These are phyloP conservation scores for Cyphellophora attinorum DNA, from an alignment of 2,329 filamentous ascomycete genomes.

Conservation along the genomic window DNA sequence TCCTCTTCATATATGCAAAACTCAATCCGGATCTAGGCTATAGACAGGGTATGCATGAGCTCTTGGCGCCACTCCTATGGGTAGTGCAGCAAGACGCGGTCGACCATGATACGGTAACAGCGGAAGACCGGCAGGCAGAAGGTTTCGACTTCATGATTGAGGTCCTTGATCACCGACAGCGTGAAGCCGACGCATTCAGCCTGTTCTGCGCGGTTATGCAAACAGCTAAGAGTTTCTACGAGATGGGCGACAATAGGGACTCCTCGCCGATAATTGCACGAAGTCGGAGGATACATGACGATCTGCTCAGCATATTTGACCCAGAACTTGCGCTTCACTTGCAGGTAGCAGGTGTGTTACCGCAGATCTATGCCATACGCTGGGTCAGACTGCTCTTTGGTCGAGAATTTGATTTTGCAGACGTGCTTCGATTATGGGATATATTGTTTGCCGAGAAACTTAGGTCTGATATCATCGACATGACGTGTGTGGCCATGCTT, in stretches of 20 bases:
- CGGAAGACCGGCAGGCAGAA: slow-evolving; percentile 31
- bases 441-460: slow-evolving; percentile 80
- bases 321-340: slow-evolving; percentile 76
- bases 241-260: slow-evolving; percentile 47
- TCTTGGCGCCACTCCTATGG: slow-evolving; percentile 81
- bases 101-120: slow-evolving; percentile 33
- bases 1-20: slow-evolving; percentile 92
- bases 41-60: slow-evolving; percentile 97
- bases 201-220: slow-evolving; percentile 85
- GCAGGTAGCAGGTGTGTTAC: slow-evolving; percentile 75
- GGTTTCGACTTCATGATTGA: slow-evolving; percentile 44
- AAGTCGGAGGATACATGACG: slow-evolving; percentile 79
- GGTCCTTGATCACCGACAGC: slow-evolving; percentile 60
- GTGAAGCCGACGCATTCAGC: slow-evolving; percentile 86
- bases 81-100: slow-evolving; percentile 75
- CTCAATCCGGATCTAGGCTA: slow-evolving; percentile 81
- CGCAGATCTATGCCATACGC: slow-evolving; percentile 91
- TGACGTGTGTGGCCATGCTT: slow-evolving; percentile 91
- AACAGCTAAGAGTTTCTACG: slow-evolving; percentile 76
- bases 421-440: slow-evolving; percentile 82
- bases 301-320: slow-evolving; percentile 67
- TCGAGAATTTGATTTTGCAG: slow-evolving; percentile 81
- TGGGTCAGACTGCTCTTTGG: slow-evolving; percentile 93
- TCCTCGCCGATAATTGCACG: slow-evolving; percentile 70
- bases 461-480: slow-evolving; percentile 67